A percentile compares a stretch with the other conserved stretches of the same genome.
Conservation (phyloP, 768 basidiomycete genomes). For the Rhodotorula graminis region DNA sequence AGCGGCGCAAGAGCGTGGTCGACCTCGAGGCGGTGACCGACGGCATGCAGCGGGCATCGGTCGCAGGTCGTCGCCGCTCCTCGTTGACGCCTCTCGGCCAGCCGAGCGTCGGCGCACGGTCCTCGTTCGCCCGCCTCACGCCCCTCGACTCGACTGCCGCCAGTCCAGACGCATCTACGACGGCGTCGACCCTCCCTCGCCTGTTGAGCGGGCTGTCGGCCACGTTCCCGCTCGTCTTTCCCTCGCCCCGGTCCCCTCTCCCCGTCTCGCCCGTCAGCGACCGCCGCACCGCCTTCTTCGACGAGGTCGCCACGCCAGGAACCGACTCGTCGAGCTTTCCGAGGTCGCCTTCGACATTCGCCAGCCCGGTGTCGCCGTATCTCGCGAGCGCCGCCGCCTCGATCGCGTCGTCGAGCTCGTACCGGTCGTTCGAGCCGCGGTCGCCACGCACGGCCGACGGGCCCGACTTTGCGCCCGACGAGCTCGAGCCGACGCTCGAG, state of each 20-base stretch:
- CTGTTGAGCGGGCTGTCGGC: not conserved
- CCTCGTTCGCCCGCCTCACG: not conserved
- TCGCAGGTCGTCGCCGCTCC: not conserved
- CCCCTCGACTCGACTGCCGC: not conserved
- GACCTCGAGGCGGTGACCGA: slow-evolving; percentile 17
- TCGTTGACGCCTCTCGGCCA: slow-evolving; percentile 8
- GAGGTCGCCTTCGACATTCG: not conserved
- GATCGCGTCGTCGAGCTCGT: not conserved
- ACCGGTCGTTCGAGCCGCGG: not conserved
- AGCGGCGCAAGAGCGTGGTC: slow-evolving; percentile 19
- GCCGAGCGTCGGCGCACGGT: not conserved
- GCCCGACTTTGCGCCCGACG: not conserved
- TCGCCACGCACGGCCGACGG: not conserved
- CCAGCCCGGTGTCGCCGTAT: not conserved
- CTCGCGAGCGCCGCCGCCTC: not conserved
- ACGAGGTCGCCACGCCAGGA: not conserved
- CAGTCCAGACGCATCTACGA: rapidly evolving
- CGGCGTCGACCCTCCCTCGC: not conserved
- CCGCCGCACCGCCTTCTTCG: not conserved
- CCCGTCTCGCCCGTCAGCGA: not conserved
- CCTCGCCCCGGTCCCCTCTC: not conserved
- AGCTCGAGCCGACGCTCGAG: not conserved
- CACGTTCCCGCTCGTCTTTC: slow-evolving; percentile 1
- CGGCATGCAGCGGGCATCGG: not conserved
- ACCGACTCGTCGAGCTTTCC: not conserved